A percentile compares a stretch with the other conserved stretches of the same genome.
Conservation (phyloP, 257 asterid genomes). For the Hygrophila difformis region DNA sequence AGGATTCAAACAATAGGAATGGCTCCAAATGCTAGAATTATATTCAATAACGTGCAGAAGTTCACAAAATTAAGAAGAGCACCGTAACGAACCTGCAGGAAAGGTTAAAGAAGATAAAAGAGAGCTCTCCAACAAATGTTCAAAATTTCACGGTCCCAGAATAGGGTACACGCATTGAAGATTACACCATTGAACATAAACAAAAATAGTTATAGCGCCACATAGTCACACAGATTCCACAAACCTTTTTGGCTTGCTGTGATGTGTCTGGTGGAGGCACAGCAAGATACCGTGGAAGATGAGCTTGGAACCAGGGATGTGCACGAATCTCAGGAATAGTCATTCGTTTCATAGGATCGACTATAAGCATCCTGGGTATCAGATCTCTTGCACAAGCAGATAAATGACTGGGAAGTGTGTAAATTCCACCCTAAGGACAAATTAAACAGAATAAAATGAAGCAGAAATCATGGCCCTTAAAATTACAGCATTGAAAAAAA, state of each 20-base stretch:
- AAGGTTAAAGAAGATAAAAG: too few relatives aligned
- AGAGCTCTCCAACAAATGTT: not conserved
- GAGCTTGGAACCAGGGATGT: conserved; percentile 90
- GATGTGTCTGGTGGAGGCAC: conserved; percentile 85
- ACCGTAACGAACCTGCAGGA: not conserved
- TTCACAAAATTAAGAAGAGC: not conserved
- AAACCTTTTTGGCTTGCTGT: conserved; percentile 90
- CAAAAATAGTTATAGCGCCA: too few relatives aligned
- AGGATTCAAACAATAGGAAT: not conserved
- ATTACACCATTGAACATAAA: too few relatives aligned
- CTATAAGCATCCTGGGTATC: conserved; percentile 89
- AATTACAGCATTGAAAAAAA: too few relatives aligned
- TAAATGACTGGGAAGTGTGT: conserved; percentile 92
- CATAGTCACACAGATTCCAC: conserved; percentile 8
- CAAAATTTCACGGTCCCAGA: not conserved
- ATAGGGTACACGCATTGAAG: not conserved
- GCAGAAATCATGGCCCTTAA: too few relatives aligned
- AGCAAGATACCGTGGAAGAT: conserved; percentile 82
- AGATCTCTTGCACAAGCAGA: conserved; percentile 83
- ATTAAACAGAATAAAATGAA: conserved; percentile 15
- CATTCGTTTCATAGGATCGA: conserved; percentile 87
- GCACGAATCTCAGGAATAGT: conserved; percentile 86
- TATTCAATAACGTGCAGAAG: conserved; percentile 1
- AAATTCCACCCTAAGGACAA: conserved; percentile 70
- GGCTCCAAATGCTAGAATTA: conserved; percentile 1